Percentiles rank a stretch among this genome's conserved stretches.
phyloP scores from a whole-genome alignment of 495 filamentous ascomycete species.

The Aspergillus egyptiacus region DNA sequence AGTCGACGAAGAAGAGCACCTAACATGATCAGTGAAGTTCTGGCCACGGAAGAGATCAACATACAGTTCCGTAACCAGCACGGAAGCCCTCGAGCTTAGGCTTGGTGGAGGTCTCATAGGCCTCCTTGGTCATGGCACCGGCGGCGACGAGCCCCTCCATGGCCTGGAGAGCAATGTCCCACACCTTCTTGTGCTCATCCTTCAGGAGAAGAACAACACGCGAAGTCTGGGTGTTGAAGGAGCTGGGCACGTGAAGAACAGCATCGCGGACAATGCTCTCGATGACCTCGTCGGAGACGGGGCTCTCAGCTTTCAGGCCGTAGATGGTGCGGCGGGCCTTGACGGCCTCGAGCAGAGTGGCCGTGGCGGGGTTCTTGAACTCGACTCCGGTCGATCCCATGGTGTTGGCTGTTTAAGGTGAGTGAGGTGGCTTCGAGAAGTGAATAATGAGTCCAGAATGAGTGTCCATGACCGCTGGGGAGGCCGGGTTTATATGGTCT shows the following conservation, averaged over 20 bases:
- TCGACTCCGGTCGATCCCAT: conserved; percentile 28
- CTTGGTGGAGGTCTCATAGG: conserved; percentile 38
- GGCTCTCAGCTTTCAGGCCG: conserved; percentile 39
- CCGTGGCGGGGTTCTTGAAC: conserved; percentile 38
- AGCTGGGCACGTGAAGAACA: conserved; percentile 43
- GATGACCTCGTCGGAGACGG: conserved; percentile 37
- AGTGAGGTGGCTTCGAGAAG: neutral
- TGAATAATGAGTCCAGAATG: neutral
- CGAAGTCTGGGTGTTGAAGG: conserved; percentile 51
- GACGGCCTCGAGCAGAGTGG: conserved; percentile 35
- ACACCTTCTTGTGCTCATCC: conserved; percentile 49
- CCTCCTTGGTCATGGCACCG: conserved; percentile 32
- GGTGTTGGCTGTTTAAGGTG: conserved; percentile 7
- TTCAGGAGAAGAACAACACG: conserved; percentile 43
- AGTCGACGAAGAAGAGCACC: conserved; percentile 49
- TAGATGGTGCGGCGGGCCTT: conserved; percentile 45
- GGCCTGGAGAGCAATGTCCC: conserved; percentile 41
- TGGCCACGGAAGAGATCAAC: neutral
- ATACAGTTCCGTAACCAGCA: conserved; percentile 46
- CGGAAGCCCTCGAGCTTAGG: conserved; percentile 38
- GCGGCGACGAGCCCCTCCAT: conserved; percentile 40
- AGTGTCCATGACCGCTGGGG: neutral
- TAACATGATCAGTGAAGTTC: conserved; percentile 4
- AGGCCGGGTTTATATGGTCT: neutral
- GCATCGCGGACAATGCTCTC: conserved; percentile 36